Evolutionary conservation across 495 filamentous ascomycete genomes (phyloP), one percentile per base, ranked within the genome.

Genomic region (Penicillium longicatenatum): DNA sequence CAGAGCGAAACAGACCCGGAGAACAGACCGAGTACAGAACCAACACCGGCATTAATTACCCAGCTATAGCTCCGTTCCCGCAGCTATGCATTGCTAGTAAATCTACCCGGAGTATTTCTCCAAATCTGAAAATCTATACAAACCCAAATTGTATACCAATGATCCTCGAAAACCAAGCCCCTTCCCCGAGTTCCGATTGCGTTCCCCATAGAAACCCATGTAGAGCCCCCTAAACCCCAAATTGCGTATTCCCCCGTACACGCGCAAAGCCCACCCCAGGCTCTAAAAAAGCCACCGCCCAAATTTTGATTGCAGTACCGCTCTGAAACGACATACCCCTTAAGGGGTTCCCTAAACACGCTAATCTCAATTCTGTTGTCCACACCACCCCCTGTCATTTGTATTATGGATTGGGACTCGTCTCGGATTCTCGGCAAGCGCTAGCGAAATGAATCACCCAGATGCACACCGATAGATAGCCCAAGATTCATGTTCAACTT

Each of bases 61-160:
- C 37, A 53, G 37, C 35, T 52, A 53, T 43, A 53, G 50, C 50
- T 43, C 33, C 42, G 20, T 20, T 45, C 17, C 42, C 37, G 37
- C 16, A 39, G 37, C 37, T 39, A 39, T 37, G 33, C 33, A 12
- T 39, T 39, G 16, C 35, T 39, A 39, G 35, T 39, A 16, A 17
- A 39, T 17, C 37, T 39, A 39, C 8, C 37, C 37, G 37, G 37
- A 39, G 37, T 39, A 39, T 14, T 35, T 35, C 37, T 39, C 37
- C 37, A 39, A 39, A 39, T 39, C 37, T 39, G 6, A 39, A 35
- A 39, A 14, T 39, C 35, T 39, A 39, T 39, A 12, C 33, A 35
- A 35, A 35, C 11, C 11, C 17, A 43, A 43, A 21, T 9, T 43
- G 1, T 21, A 21, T 45, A 8, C 6, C 2, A 22, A 2, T 22